phyloP scores from a whole-genome alignment of 2,329 filamentous ascomycete species.

The Alternaria sp. region DNA sequence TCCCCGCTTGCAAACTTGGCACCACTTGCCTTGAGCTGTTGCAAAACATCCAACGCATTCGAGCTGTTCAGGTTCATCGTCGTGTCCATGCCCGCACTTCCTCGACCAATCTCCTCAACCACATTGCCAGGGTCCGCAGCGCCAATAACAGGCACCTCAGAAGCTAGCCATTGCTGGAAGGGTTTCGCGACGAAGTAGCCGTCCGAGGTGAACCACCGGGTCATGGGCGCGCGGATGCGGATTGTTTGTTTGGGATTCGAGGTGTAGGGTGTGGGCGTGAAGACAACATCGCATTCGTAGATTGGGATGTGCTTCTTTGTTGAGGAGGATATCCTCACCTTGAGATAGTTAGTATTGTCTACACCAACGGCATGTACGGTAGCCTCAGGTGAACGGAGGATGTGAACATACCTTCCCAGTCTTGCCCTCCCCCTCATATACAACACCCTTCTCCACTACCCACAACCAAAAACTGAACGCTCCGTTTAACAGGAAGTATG shows the following conservation, averaged over 20 bases:
- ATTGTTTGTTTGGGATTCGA: conserved; percentile 54
- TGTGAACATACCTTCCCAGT: conserved; percentile 67
- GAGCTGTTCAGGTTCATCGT: conserved; percentile 42
- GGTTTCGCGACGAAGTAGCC: conserved; percentile 77
- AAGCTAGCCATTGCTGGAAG: conserved; percentile 80
- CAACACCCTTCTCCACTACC: conserved; percentile 78
- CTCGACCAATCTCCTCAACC: conserved; percentile 55
- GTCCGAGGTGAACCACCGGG: conserved; percentile 75
- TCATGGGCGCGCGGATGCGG: conserved; percentile 71
- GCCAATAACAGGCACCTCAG: conserved; percentile 71
- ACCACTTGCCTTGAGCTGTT: conserved; percentile 48
- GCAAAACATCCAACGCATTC: conserved; percentile 48
- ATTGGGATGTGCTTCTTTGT: conserved; percentile 81
- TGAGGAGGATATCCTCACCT: conserved; percentile 77
- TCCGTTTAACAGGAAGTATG: conserved; percentile 82
- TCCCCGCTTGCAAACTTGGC: conserved; percentile 39
- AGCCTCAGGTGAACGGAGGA: too few species aligned
- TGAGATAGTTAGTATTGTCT: background rate
- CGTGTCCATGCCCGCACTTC: conserved; percentile 36
- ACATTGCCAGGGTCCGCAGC: conserved; percentile 67
- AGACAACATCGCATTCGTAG: conserved; percentile 76
- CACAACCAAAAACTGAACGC: conserved; percentile 84
- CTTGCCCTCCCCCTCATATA: conserved; percentile 78
- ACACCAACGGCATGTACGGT: background rate
- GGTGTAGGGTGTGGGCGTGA: conserved; percentile 51